Evolutionary conservation across 1,284 basidiomycete species (phyloP).

Genomic region (Boletus sp.): DNA sequence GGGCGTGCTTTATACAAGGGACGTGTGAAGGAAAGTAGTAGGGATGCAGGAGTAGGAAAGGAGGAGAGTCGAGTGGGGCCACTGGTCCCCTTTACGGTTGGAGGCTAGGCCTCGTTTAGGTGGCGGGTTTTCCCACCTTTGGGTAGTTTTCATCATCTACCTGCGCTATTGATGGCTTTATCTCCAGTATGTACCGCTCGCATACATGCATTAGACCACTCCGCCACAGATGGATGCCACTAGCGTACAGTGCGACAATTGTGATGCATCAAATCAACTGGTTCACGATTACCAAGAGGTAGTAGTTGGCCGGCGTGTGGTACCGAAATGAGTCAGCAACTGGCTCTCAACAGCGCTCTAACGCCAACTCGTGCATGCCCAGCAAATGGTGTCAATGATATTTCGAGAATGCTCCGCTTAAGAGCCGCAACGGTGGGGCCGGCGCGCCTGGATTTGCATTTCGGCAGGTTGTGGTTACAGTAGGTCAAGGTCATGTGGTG

Average conservation of each 20-base stretch:
- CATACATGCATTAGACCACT: too few relatives aligned
- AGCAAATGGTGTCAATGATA: not conserved
- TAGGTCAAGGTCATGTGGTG: too few relatives aligned
- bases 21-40: conserved; percentile 29
- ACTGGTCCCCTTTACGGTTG: conserved; percentile 26
- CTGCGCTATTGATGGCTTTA: conserved; percentile 6
- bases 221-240: too few relatives aligned
- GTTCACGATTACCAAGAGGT: too few relatives aligned
- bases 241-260: too few relatives aligned
- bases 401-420: not conserved
- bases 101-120: conserved; percentile 24
- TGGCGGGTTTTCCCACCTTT: conserved; percentile 30
- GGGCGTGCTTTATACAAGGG: conserved; percentile 28
- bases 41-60: conserved; percentile 13
- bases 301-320: too few relatives aligned
- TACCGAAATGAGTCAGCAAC: not conserved
- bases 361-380: not conserved
- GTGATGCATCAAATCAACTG: too few relatives aligned
- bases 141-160: conserved; percentile 2
- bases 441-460: too few relatives aligned
- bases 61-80: conserved; percentile 6
- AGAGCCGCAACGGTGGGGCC: not conserved
- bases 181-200: too few relatives aligned
- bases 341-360: not conserved
- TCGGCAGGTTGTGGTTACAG: too few relatives aligned